Percentiles rank a stretch among this genome's conserved stretches.
Evolutionary conservation across 805 yeast species (phyloP).

Genomic region (Starmerella floricola): DNA sequence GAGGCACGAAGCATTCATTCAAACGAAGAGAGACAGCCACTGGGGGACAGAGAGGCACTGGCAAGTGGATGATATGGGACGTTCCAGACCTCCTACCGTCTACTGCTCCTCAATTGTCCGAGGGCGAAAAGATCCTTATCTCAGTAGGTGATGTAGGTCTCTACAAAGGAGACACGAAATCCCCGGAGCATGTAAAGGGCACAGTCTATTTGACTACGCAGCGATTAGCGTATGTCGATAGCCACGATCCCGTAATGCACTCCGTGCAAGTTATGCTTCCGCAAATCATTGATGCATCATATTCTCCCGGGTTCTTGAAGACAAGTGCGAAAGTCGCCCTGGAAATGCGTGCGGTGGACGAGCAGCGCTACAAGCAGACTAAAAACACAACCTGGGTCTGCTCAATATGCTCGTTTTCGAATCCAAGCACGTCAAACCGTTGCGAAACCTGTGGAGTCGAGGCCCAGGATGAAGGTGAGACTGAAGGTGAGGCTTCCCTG

Average conservation of each 20-base stretch:
- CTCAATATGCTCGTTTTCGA: conserved; percentile 73
- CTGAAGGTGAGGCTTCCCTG: conserved; percentile 11
- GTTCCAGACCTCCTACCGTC: conserved; percentile 27
- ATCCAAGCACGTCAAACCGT: conserved; percentile 34
- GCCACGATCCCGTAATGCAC: conserved; percentile 30
- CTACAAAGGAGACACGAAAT: conserved; percentile 57
- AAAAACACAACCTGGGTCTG: conserved; percentile 54
- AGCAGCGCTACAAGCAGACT: conserved; percentile 1
- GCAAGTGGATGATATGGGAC: conserved; percentile 20
- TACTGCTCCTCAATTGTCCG: conserved; percentile 26
- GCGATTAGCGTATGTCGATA: conserved; percentile 63
- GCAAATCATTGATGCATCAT: conserved; percentile 34
- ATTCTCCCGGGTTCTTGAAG: conserved; percentile 46
- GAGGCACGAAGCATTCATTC: too few species aligned
- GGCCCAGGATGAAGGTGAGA: conserved; percentile 25
- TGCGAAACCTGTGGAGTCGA: conserved; percentile 59
- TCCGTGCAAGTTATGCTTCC: conserved; percentile 40
- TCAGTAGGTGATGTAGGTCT: conserved; percentile 54
- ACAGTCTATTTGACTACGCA: conserved; percentile 63
- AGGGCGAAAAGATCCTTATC: conserved; percentile 40
- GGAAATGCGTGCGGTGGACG: conserved; percentile 4
- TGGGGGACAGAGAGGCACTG: too few species aligned
- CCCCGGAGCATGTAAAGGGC: conserved; percentile 55
- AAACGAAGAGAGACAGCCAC: neutral
- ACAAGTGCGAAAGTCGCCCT: conserved; percentile 67